Evolutionary conservation across 331 rosid genomes (phyloP).

Genomic region (Arachis monticola): DNA sequence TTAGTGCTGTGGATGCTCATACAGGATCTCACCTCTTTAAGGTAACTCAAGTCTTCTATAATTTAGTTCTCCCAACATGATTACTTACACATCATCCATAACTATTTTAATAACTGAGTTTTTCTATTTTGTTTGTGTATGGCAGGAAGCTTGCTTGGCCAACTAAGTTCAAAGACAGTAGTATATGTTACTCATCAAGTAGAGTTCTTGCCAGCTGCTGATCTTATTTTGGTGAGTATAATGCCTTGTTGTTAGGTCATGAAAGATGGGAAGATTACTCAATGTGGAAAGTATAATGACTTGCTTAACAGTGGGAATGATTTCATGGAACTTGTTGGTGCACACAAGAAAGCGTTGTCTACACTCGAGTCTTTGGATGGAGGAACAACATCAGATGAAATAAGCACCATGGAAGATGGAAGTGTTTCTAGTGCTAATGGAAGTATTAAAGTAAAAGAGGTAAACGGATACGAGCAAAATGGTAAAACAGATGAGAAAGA

Average conservation of each 20-base stretch:
- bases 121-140: slow-evolving; percentile 24
- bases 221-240: slow-evolving; percentile 76
- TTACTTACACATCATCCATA: not conserved
- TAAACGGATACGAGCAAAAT: slow-evolving; percentile 39
- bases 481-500: slow-evolving; percentile 43
- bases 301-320: slow-evolving; percentile 69
- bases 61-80: not conserved
- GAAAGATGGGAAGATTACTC: slow-evolving; percentile 85
- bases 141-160: slow-evolving; percentile 78
- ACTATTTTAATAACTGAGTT: not conserved
- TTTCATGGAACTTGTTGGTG: slow-evolving; percentile 85
- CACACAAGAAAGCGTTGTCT: slow-evolving; percentile 78
- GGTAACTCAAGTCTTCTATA: slow-evolving; percentile 48
- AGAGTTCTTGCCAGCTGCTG: slow-evolving; percentile 89
- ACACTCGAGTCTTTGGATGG: slow-evolving; percentile 52
- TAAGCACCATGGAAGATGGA: slow-evolving; percentile 39
- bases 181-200: slow-evolving; percentile 93
- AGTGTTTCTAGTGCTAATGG: slow-evolving; percentile 18
- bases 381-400: slow-evolving; percentile 36
- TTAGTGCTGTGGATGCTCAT: slow-evolving; percentile 95
- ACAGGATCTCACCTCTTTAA: slow-evolving; percentile 95
- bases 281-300: slow-evolving; percentile 78
- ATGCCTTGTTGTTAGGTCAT: slow-evolving; percentile 63
- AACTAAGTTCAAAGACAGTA: slow-evolving; percentile 76
- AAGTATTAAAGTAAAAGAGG: slow-evolving; percentile 40